Percentiles rank a stretch among this genome's conserved stretches.
Evolutionary conservation across 306 rosid species (phyloP).

Genomic region (Ormosia emarginata): DNA sequence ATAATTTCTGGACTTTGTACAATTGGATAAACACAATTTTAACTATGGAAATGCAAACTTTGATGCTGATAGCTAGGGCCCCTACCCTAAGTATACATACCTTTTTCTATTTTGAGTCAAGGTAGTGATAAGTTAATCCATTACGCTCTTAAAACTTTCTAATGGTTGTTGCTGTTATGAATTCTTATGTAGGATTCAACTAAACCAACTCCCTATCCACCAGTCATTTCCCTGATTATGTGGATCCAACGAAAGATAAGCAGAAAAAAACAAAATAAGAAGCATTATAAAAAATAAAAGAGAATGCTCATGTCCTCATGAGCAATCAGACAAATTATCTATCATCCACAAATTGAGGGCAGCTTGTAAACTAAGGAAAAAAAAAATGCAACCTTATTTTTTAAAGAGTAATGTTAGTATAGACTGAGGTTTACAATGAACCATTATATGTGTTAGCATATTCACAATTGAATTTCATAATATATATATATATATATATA

Average conservation of each 20-base stretch:
- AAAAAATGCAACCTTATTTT: constrained; percentile 8
- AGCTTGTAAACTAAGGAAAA: not conserved
- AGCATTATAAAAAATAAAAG: constrained; percentile 5
- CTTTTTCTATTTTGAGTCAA: not conserved
- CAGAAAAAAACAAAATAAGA: constrained; percentile 28
- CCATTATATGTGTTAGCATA: too few relatives aligned
- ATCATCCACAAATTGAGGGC: constrained; percentile 30
- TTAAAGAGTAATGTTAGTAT: too few relatives aligned
- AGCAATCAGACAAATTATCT: constrained; percentile 24
- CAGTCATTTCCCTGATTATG: constrained; percentile 33
- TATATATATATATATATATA: too few relatives aligned
- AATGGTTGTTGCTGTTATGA: constrained; percentile 29
- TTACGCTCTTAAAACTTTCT: not conserved
- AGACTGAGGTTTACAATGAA: too few relatives aligned
- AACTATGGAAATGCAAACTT: not conserved
- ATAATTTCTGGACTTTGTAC: constrained; percentile 36
- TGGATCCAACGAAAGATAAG: constrained; percentile 42
- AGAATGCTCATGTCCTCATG: constrained; percentile 16
- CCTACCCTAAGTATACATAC: not conserved
- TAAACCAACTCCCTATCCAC: constrained; percentile 18
- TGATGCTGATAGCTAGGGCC: constrained; percentile 22
- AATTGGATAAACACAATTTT: not conserved
- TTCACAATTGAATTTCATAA: too few relatives aligned
- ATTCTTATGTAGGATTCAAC: constrained; percentile 49
- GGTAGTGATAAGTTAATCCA: not conserved